Evolutionary conservation across 306 rosid genomes (phyloP), one percentile per base, ranked within the genome.

Genomic region (Cicer bijugum): DNA sequence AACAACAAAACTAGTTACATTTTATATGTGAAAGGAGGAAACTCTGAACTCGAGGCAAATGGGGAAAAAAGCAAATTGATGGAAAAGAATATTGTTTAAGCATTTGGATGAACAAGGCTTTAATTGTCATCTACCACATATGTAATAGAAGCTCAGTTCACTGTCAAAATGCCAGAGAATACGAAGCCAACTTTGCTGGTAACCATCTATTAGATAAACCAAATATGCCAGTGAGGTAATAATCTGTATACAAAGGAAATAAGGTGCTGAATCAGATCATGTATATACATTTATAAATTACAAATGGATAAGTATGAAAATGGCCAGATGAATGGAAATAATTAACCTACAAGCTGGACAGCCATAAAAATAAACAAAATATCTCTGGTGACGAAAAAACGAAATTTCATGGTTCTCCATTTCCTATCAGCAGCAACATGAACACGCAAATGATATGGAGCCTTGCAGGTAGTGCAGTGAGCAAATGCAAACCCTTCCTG

Each of bases 401-500:
- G 89, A 79, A 94, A 94, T 79, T 94, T 94, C 87, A 94, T 71
- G 78, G 97, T 94, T 66, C 99, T 88, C 99, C 99, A 94, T 82
- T 89, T 94, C 85, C 99, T 88, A 77, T 94, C 99, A 72, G 93
- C 96, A 56, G 91, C 87, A 76, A 84, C 91, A 78, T 94, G 95
- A 76, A 94, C 99, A 78, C 96, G 91, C 91, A 94, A 86, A 82
- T 94, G 89, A 71, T 94, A 94, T 81, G 96, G 93, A 81, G 96
- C 91, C 84, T 94, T 94, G 85, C 99, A 94, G 69, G 99, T 94
- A 57, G 97, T 94, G 82, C 99, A 94, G 77, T 94, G 97, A 83
- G 99, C 92, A 88, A 94, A 94, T 64, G 99, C 99, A 89, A 94
- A 91, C 66, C 99, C 99, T 88, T 94, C 99, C 99, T 94, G 97